Base-by-base conservation (phyloP, 345 rosid genomes). In the Eucalyptus sp. region DNA sequence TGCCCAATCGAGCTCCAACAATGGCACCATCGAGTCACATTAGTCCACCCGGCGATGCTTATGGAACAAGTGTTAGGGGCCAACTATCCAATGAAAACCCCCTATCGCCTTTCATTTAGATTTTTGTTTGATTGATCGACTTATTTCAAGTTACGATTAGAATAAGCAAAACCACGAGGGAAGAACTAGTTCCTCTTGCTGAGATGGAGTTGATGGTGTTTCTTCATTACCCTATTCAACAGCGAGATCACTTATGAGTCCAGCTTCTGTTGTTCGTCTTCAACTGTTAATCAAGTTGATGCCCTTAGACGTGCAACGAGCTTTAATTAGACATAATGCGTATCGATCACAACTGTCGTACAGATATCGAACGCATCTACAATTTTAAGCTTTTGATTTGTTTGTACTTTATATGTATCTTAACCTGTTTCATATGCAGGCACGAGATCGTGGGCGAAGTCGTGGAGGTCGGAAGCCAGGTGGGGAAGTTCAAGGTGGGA, bases 381-480 rank as follows among this genome's bases (percentile, higher is more conserved):
- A 33, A 16, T 20, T 17, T 33, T 68, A 17, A 33, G 44, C 80
- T 68, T 68, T 68, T 33, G 12, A 68, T 68, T 31, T 17, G 13
- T 68, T 37, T 68, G 18, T 31, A 3, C 22, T 33, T 33, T 18
- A 68, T 1, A 16, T 68, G 18, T 68, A 68, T 33, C 24, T 2
- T 68, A 10, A 68, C 22, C 80, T 68, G 6, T 16, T 33, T 31
- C 43, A 15, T 50, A 54, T 48, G 48, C 50, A 93, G 94, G 92
- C 95, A 93, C 88, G 94, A 93, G 88, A 90, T 93, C 37, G 92
- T 91, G 1, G 95, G 95, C 16, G 87, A 89, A 50, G 90, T 93
- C 80, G 90, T 90, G 3, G 91, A 92, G 83, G 90, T 93, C n/a
- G 95, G 95, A 17, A 60, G 88, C 90, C 86, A 90, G 71, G 95